A percentile compares a stretch with the other conserved stretches of the same genome.
These are phyloP conservation scores for Mortierella sp. DNA, from an alignment of 371 early-diverging fungal genomes.

Conservation along the genomic window DNA sequence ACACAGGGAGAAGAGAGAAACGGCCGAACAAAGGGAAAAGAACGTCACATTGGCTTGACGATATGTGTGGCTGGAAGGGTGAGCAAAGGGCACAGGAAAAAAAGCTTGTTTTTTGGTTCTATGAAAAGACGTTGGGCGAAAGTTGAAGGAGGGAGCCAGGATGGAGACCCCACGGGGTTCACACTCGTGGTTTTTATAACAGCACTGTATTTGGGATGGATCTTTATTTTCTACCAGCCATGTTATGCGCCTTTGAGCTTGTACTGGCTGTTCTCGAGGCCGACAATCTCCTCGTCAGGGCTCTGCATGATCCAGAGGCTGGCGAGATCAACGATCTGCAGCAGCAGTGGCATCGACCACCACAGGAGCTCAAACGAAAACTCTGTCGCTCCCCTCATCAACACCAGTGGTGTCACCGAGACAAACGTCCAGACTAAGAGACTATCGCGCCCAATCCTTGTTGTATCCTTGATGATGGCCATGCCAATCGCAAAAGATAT, in stretches of 20 bases:
- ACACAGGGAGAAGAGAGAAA: neutral
- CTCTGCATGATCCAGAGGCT: slow-evolving; percentile 50
- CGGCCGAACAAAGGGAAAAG: neutral
- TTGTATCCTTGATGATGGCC: slow-evolving; percentile 32
- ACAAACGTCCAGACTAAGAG: slow-evolving; percentile 35
- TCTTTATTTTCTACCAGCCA: neutral
- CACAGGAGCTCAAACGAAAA: slow-evolving; percentile 47
- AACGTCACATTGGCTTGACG: neutral
- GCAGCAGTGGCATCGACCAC: slow-evolving; percentile 57
- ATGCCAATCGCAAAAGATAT: slow-evolving; percentile 44
- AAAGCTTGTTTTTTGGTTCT: neutral
- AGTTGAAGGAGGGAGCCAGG: neutral
- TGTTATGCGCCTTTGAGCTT: slow-evolving; percentile 39
- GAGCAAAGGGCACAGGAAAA: neutral
- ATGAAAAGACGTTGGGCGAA: no score
- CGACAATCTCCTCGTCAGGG: slow-evolving; percentile 43
- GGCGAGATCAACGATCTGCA: slow-evolving; percentile 37
- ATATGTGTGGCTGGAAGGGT: no score
- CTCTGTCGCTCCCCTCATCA: slow-evolving; percentile 28
- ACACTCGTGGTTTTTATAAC: neutral
- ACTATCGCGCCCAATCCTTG: slow-evolving; percentile 20
- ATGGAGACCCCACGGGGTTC: neutral
- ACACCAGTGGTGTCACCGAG: slow-evolving; percentile 29
- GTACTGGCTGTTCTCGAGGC: slow-evolving; percentile 46
- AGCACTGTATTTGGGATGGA: neutral